Evolutionary conservation across 2,329 filamentous ascomycete genomes (phyloP).

Genomic region (Amesomyces nigricolor): DNA sequence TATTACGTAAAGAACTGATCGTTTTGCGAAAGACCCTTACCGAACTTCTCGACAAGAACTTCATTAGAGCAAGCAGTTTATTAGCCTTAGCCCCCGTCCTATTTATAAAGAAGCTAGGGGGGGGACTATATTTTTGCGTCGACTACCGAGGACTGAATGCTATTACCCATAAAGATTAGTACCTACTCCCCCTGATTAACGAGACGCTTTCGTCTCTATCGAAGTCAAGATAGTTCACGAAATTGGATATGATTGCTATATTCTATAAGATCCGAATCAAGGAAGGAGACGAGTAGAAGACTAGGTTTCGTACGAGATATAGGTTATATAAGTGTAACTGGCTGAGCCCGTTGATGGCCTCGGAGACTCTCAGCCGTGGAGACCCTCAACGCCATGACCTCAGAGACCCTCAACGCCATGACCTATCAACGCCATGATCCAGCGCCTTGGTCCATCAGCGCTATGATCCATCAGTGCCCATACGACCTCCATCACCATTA

Average conservation of each 20-base stretch:
- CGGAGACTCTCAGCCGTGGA: too few relatives aligned
- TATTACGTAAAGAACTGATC: not conserved
- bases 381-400: not conserved
- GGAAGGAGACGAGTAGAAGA: slow-evolving; percentile 30
- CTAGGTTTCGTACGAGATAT: slow-evolving; percentile 27
- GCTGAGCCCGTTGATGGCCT: too few relatives aligned
- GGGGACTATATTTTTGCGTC: not conserved
- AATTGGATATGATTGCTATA: not conserved
- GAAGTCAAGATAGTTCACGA: not conserved
- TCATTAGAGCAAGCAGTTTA: not conserved
- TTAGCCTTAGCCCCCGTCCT: not conserved
- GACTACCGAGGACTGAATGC: slow-evolving; percentile 1
- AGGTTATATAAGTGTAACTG: slow-evolving; percentile 27
- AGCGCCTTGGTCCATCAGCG: too few relatives aligned
- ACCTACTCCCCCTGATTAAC: not conserved
- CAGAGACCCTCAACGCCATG: too few relatives aligned
- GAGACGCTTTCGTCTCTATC: not conserved
- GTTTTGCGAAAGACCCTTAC: not conserved
- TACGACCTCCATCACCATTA: too few relatives aligned
- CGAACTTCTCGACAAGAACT: not conserved
- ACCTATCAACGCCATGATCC: too few relatives aligned
- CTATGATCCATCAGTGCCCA: too few relatives aligned
- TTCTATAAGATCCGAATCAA: not conserved
- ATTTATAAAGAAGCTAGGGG: not conserved
- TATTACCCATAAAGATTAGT: not conserved